Base-by-base conservation (phyloP, 2,329 filamentous ascomycete species). In the Sodiomyces alkalinus region DNA sequence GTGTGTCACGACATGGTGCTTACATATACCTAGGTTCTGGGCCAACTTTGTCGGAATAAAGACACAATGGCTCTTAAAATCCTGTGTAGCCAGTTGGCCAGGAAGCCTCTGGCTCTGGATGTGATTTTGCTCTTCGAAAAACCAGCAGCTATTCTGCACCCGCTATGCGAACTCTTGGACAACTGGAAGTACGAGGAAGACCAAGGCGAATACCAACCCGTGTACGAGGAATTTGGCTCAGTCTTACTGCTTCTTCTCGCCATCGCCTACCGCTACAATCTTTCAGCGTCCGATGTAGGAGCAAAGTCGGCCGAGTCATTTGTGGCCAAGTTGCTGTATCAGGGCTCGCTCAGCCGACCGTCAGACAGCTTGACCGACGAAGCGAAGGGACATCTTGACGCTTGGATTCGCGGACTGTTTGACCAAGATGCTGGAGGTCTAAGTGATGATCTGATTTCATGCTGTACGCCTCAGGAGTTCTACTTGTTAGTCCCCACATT, bases 151-250 rank as follows among this genome's bases (percentile, higher is more conserved):
- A 67, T 90, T 8, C 53, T 90, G 3, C 69, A 73, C 27, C 81
- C 81, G 2, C 52, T 90, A 1, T 86, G 79, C 46, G 70, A 74
- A 14, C 58, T 87, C 8, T 59, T 92, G 9, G 80, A 90, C 40
- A 71, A 70, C 35, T 90, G 81, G 81, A 62, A 67, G 8, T 82
- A 86, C 41, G 81, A 87, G 21, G 80, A 85, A 35, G 80, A 87
- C 39, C 80, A 86, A 51, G 74, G 72, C 29, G 82, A 90, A 45
- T 83, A 83, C 41, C 81, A 87, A 45, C 80, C 80, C 0, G 73
- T 85, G 1, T 90, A 90, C 41, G 82, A 90, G 43, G 82, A 92
- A 41, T 90, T 87, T 39, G 80, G 80, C 1, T 73, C 78, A 0
- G 74, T 86, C 11, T 53, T 90, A 6, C 62, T 90, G 2, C 58